Evolutionary conservation across 768 basidiomycete genomes (phyloP), one percentile per base, ranked within the genome.

Genomic region (Xanthoconium stramineum): DNA sequence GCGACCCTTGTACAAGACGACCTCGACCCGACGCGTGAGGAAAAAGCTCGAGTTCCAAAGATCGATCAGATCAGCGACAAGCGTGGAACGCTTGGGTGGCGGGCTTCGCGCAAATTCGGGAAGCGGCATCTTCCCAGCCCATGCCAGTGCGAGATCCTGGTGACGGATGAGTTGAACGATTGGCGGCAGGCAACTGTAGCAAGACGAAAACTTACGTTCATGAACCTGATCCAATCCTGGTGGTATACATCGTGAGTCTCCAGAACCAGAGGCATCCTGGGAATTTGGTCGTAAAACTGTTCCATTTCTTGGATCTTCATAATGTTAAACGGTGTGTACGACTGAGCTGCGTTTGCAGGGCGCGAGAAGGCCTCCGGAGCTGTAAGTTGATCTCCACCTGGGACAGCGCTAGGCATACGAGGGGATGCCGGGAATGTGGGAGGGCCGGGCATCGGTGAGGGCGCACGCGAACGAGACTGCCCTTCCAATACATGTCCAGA

Each of bases 11-110:
- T 83, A 93, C n/a, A 94, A 76, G 36, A 90, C 78, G 46, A 90
- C 73, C 62, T 94, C 91, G n/a, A 88, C 81, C 19, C 86, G 85
- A 44, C 91, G 88, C 36, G 78, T 72, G 53, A 79, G 66, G 78
- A 91, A 91, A 73, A 91, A 94, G 10, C 81, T 83, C 32, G 73
- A 67, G 67, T 93, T 93, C 91, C 91, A 94, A 30, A 88, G 74
- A 58, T 91, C 83, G 60, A 93, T 75, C 32, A 93, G 78, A 66
- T 90, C 87, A n/a, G 81, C 82, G 12, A 82, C 72, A 45, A 91
- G 75, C 12, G 72, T 75, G 24, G 87, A 79, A 14, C 83, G 81
- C 63, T 80, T 83, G 12, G 84, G 82, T 30, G 77, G 66, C 54
- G 75, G 75, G 17, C 82, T 82, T 46, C 72, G 74, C 37, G 75